Evolutionary conservation across 768 basidiomycete genomes (phyloP), one percentile per base, ranked within the genome.

Genomic region (Lentinus tigrinus): DNA sequence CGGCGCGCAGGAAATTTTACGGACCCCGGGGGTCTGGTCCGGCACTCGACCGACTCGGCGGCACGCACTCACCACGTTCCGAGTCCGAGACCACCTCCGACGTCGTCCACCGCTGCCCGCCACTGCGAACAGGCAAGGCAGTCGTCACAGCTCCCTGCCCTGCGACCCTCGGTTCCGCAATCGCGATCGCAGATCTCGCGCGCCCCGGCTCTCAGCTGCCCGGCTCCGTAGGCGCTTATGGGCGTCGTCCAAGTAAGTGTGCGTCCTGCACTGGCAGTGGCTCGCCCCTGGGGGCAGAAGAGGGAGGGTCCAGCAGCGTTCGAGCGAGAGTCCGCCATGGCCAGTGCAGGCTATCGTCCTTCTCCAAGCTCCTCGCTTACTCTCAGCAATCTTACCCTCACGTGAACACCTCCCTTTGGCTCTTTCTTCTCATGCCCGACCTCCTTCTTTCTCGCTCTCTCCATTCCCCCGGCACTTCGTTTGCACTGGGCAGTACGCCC

Each of bases 21-120:
- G 60, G 52, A 54, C 51, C n/a, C 54, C 57, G 62, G 54, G n/a
- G 54, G 61, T 54, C 51, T 39, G 52, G 47, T 14, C 13, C 13
- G 21, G 44, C 28, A 24, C 36, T 34, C 31, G n/a, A 36, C 31
- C 44, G 54, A 34, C 47, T 56, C 38, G 47, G 55, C 47, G 55
- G 47, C 55, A 56, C 55, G 47, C 55, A 48, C 47, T 27, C 47
- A 47, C 36, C 56, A 19, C 49, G 47, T 43, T 46, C 56, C 43
- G 27, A 8, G 14, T 49, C 55, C 44, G 17, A 13, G 31, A 7
- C 31, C 7, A 31, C 31, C 7, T 31, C 31, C 31, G 31, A 31
- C 31, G 31, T 31, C 7, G 31, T 11, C 11, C 31, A 11, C 40
- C 40, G 13, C 17, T 19, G 31, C 14, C 3, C 14, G 21, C 14